Evolutionary conservation across 768 basidiomycete species (phyloP), one percentile per base, ranked within the genome.

Genomic region (Collybiopsis confluens): DNA sequence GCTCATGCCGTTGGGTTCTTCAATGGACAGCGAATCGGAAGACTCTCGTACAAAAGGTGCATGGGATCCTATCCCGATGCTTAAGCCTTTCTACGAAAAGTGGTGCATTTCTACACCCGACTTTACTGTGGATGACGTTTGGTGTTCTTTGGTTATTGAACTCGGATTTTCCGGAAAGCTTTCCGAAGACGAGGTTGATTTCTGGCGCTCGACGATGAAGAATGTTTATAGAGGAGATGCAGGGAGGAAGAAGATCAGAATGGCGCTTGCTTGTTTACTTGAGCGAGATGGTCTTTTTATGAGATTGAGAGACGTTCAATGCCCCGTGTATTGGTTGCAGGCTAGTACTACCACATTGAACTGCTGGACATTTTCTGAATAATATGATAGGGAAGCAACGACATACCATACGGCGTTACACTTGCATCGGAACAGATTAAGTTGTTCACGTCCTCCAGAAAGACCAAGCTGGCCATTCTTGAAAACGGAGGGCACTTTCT

Each of bases 141-240:
- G 45, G 45, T 46, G 45, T 30, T 26, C 8, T 7, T 28, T 46
- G 45, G 45, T 46, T 10, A 9, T 11, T 18, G n/a, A 33, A 4
- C 24, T 46, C 20, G 45, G 28, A 33, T 46, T 46, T 30, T 18
- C 28, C 16, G 30, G 21, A n/a, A 15, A 9, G 20, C 3, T 46
- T 46, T 16, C 45, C n/a, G 3, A 4, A n/a, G 28, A 30, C 4
- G 9, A 46, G 45, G 18, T 28, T 15, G 10, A 35, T 33, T 46
- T 50, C 35, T 50, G 48, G 48, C 21, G 20, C 23, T 37, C 48
- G 35, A 40, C 48, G 23, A 18, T 50, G 33, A 50, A 50, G 48
- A 36, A 20, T 6, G 36, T 50, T 18, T 50, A 37, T 15, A 50
- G 38, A 15, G 48, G 18, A 38, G 37, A 40, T 20, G 36, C 28